Base-by-base conservation (phyloP, 805 yeast genomes). In the Yamadazyma kitorensis region DNA sequence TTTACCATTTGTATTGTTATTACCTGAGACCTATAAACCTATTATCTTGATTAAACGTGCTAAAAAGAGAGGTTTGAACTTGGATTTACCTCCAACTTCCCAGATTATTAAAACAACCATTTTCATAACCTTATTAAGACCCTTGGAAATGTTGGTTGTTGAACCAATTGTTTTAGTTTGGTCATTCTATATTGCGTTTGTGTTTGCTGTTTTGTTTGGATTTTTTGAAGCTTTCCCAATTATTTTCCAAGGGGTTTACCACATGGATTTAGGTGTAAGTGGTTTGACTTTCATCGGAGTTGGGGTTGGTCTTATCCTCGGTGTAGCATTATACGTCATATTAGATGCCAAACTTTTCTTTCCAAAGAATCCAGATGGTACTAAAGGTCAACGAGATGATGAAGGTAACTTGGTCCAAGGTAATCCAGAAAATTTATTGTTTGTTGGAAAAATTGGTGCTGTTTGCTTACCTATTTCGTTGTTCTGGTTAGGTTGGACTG, bases 401-500 rank as follows among this genome's bases (percentile, higher is more conserved):
- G 55, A 78, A 8, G 84, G 85, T n/a, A 67, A 78, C 33, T 48
- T 68, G 14, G 49, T 74, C 20, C 68, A 76, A 41, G 74, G 73
- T 25, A 60, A 72, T 1, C 88, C 91, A 11, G 89, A 82, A 54
- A 51, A 69, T 4, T 68, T 81, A 46, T 64, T 83, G 38, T 45
- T 78, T 13, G 61, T 80, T 4, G 80, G 82, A 47, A 76, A 81
- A 49, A 55, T 82, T 40, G 94, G 91, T 25, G 77, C 86, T 2
- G 54, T 80, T 15, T 72, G 74, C 11, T 64, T 85, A 41, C 88
- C 88, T 4, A 67, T 80, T 24, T 70, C 84, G 0, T 63, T 85
- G 38, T 84, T 85, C 59, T 85, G 93, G 94, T 65, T 83, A 37
- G 94, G 81, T 5, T 85, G 94, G 94, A 71, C 89, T 3, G 72